Evolutionary conservation across 352 stramenopile genomes (phyloP), one percentile per base, ranked within the genome.

Genomic region (Phytophthora citrophthora): DNA sequence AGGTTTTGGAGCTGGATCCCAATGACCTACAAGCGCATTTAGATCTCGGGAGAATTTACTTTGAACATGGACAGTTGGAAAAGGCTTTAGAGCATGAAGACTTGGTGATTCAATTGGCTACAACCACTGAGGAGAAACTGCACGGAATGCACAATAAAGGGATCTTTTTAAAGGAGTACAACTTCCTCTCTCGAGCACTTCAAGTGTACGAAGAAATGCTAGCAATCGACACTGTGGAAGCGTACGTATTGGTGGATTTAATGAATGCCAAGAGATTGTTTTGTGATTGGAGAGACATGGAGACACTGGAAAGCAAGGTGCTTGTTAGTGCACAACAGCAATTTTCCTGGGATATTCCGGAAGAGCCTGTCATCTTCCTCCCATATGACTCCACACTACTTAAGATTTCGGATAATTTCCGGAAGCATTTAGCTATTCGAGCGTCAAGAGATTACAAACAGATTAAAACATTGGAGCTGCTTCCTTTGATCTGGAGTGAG

Each of bases 321-420:
- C 10, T 94, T 0, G 51, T 15, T 10, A 45, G 64, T 32, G 68
- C 72, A 7, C 29, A 63, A 5, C 34, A 15, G 1, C 56, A 80
- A 31, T 36, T 91, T 13, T 1, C 48, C 34, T 2, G 45, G 10
- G 12, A n/a, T 0, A 10, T 26, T 11, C 6, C 8, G 18, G n/a
- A 70, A 29, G 43, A 64, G 18, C 31, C 47, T 2, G 53, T 61
- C 0, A 44, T 80, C 8, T 64, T 94, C 44, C 45, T 88, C 11
- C 88, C 88, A n/a, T 95, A 84, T 51, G 86, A 95, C 27, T 71
- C 84, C 8, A 93, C 78, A 23, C 62, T 95, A 12, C 20, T 94
- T 27, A 62, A 67, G 6, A 16, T 94, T 7, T 77, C 82, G 1
- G 76, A 90, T 49, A 20, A 5, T 1, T 75, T 81, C 15, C 79